Evolutionary conservation across 2,329 filamentous ascomycete species (phyloP).

Genomic region (Arachnomyces sp.): DNA sequence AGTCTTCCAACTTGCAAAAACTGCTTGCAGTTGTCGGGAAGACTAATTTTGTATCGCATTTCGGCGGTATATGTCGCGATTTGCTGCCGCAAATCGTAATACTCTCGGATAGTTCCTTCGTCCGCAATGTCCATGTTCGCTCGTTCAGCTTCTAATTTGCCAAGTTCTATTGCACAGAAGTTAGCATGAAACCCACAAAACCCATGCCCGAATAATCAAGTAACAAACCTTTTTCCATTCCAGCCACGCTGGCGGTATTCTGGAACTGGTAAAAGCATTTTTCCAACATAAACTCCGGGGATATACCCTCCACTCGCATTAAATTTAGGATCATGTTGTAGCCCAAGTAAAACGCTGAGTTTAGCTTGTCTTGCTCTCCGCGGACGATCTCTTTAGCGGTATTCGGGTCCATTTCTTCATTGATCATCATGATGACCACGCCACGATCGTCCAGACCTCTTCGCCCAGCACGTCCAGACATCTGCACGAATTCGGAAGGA

Average conservation of each 20-base stretch:
- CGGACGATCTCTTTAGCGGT: slow-evolving; percentile 93
- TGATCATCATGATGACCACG: slow-evolving; percentile 99
- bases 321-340: slow-evolving; percentile 99
- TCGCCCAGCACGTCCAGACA: slow-evolving; percentile 95
- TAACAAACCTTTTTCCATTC: slow-evolving; percentile 60
- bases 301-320: slow-evolving; percentile 97
- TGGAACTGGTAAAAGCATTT: slow-evolving; percentile 98
- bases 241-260: slow-evolving; percentile 78
- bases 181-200: slow-evolving; percentile 19
- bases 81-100: slow-evolving; percentile 82
- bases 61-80: slow-evolving; percentile 77
- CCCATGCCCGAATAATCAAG: background rate
- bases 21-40: slow-evolving; percentile 75
- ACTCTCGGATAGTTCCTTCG: slow-evolving; percentile 83
- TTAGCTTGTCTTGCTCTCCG: slow-evolving; percentile 92
- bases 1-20: slow-evolving; percentile 85
- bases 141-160: slow-evolving; percentile 67
- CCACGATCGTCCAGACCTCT: slow-evolving; percentile 94
- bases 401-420: slow-evolving; percentile 89
- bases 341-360: slow-evolving; percentile 93
- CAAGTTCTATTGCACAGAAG: slow-evolving; percentile 51
- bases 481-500: slow-evolving; percentile 94
- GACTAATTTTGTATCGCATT: slow-evolving; percentile 84
- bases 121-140: slow-evolving; percentile 71
- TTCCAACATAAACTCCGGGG: slow-evolving; percentile 97